Evolutionary conservation across 345 rosid species (phyloP).

Genomic region (Pistacia vera): DNA sequence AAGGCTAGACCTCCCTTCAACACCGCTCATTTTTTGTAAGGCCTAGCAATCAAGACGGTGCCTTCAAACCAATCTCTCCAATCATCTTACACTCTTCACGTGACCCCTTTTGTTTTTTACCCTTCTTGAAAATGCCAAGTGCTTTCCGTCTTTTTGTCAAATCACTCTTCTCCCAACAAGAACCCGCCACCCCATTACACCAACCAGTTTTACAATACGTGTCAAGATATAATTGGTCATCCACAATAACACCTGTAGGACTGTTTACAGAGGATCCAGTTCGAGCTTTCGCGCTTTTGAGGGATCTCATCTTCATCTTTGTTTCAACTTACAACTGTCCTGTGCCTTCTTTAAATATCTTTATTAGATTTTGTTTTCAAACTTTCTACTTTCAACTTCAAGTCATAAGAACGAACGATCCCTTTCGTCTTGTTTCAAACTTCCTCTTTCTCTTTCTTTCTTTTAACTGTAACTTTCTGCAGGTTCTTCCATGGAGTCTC

Average conservation of each 20-base stretch:
- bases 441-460: background rate
- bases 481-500: slow-evolving; percentile 44
- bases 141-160: no score
- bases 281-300: background rate
- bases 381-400: slow-evolving; percentile 6
- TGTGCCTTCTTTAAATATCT: background rate
- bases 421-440: slow-evolving; percentile 5
- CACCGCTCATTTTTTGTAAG: no score
- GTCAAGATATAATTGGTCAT: background rate
- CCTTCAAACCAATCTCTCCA: no score
- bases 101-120: no score
- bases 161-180: no score
- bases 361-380: background rate
- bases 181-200: background rate
- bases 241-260: background rate
- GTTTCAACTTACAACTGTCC: background rate
- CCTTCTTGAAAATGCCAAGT: no score
- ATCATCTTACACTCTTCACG: no score
- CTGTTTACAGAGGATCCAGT: background rate
- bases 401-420: background rate
- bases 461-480: background rate
- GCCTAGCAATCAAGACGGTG: no score
- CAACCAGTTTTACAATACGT: background rate
- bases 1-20: no score
- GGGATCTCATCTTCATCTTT: background rate